These are phyloP conservation scores for Neonectria punicea DNA, from an alignment of 2,329 filamentous ascomycete species.

Conservation along the genomic window DNA sequence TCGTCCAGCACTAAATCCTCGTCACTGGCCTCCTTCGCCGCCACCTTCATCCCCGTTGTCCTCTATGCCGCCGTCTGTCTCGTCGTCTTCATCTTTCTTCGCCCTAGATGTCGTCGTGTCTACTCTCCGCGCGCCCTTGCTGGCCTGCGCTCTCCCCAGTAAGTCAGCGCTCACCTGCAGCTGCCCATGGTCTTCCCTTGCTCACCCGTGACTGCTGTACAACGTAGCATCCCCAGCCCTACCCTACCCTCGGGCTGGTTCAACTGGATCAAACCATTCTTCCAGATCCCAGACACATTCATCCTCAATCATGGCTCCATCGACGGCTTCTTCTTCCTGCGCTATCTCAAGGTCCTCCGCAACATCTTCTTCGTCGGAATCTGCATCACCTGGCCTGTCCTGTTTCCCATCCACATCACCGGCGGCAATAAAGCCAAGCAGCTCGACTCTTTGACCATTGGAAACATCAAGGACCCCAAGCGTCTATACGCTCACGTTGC, in stretches of 20 bases:
- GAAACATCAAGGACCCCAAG: conserved; percentile 71
- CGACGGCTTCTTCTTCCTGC: conserved; percentile 90
- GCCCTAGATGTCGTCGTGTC: conserved; percentile 61
- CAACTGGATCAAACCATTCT: conserved; percentile 76
- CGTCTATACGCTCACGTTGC: conserved; percentile 86
- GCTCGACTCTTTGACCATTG: conserved; percentile 82
- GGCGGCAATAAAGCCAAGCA: conserved; percentile 73
- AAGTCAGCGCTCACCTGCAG: conserved; percentile 27
- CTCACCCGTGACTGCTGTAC: not conserved
- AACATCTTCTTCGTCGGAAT: conserved; percentile 87
- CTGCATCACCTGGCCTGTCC: conserved; percentile 84
- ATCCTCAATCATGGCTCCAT: conserved; percentile 91
- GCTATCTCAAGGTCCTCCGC: conserved; percentile 75
- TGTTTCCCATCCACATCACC: conserved; percentile 88
- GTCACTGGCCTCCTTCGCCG: conserved; percentile 52
- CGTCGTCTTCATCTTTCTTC: conserved; percentile 59
- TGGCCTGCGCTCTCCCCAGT: conserved; percentile 58
- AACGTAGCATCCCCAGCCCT: conserved; percentile 66
- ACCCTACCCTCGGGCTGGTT: conserved; percentile 68
- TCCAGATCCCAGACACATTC: conserved; percentile 77
- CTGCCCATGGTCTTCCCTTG: not conserved
- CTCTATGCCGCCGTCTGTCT: conserved; percentile 63
- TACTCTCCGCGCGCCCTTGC: conserved; percentile 65
- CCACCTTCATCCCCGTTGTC: conserved; percentile 65
- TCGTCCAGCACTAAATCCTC: conserved; percentile 47